Evolutionary conservation across 495 filamentous ascomycete genomes (phyloP), one percentile per base, ranked within the genome.

Genomic region (Penicillium pancosmium): DNA sequence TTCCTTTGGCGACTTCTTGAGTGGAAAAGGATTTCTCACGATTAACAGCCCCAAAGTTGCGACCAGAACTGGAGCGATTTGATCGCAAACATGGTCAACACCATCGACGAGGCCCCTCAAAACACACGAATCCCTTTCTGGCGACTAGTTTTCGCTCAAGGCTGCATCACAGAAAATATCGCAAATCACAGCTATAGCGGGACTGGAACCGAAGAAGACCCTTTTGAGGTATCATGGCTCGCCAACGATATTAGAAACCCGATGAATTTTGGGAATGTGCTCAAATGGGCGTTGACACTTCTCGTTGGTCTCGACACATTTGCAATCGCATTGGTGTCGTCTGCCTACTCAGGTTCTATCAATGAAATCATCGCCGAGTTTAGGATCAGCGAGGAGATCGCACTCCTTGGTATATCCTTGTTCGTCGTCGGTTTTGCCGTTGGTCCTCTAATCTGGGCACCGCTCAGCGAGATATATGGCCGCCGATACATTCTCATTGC

Each of bases 311-410:
- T 86, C n/a, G 80, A 83, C 16, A 86, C 86, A 0, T 75, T 90
- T 15, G 80, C 83, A 11, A 84, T 89, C 11, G 78, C 88, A n/a
- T 84, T 91, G 51, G 84, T 82, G 25, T 88, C 84, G 10, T 87
- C 86, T 5, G 87, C 85, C 10, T 90, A 85, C 59, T 50, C 59
- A 6, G 59, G 60, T 0, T 40, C 41, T 18, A 50, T 58, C 4
- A 21, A 34, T 19, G 47, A 61, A 31, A 34, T 60, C 12, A 55
- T 57, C 4, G 5, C 21, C 12, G 16, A 54, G 5, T 60, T 65
- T 33, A 12, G 16, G 5, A 21, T 61, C 23, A 53, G 57, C n/a
- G 44, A 54, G n/a, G 62, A 60, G 27, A 31, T 60, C 11, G 48
- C 50, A 8, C 48, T 54, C 18, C 54, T 58, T 4, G 62, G 62